Base-by-base conservation (phyloP, 148 eudicot species). In the Vaccinium macrocarpon region DNA sequence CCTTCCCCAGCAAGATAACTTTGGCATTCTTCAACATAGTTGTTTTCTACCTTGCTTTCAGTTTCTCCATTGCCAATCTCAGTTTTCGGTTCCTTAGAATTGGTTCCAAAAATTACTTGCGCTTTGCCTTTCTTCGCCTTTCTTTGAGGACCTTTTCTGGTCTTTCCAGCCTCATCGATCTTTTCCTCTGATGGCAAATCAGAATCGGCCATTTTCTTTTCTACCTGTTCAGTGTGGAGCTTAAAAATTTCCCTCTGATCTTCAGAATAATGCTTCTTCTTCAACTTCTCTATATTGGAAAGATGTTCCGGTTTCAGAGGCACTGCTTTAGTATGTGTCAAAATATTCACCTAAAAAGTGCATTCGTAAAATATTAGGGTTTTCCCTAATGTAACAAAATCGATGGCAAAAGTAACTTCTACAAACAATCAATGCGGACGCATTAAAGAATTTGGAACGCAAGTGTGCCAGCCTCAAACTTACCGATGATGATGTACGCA, bases 271-370 rank as follows among this genome's bases (percentile, higher is more conserved):
- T 93, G 95, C 48, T 80, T 78, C 84, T 83, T 55, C 84, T 92
- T 93, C 82, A 93, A 81, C 15, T 76, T 8, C 46, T 82, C 76
- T 35, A 93, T 87, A 4, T 0, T 70, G 16, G 15, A 57, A 52
- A 87, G 90, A 19, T 84, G 42, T 61, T 49, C 38, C 83, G 89
- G 78, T 2, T 66, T 55, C n/a, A 91, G 84, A 53, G 48, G 81
- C 49, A 84, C 80, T 68, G 79, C 91, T 73, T 89, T 76, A 12
- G 91, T 88, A 88, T 94, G 98, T 14, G 95, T 92, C 90, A 92
- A 81, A 29, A 94, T 90, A 85, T 92, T 91, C 81, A 90, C 92
- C 92, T 90, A 64, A 66, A 87, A 11, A 78, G 70, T 14, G 46
- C 70, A 66, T 66, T 66, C 72, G 3, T 27, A 57, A 23, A 66